A percentile compares a stretch with the other conserved stretches of the same genome.
Evolutionary conservation across 306 rosid genomes (phyloP).

Genomic region (Pyrus betulifolia): DNA sequence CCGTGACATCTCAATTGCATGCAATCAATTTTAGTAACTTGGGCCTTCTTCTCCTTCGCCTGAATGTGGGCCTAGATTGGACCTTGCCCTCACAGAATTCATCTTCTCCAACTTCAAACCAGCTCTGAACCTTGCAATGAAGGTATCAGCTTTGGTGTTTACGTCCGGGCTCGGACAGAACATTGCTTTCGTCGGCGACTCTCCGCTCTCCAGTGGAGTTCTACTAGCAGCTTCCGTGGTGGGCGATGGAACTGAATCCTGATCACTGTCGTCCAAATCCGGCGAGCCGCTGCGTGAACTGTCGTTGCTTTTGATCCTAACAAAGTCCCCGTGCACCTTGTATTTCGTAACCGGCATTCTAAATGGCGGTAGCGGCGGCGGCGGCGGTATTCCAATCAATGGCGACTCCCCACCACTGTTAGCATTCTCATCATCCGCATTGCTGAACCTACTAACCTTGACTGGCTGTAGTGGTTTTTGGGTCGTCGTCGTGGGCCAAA

Average conservation of each 20-base stretch:
- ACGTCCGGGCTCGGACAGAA: slow-evolving; percentile 73
- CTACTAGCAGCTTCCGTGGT: background rate
- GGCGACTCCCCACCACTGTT: slow-evolving; percentile 50
- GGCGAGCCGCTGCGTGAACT: slow-evolving; percentile 53
- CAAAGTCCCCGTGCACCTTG: slow-evolving; percentile 57
- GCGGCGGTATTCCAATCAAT: slow-evolving; percentile 42
- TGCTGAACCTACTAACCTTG: slow-evolving; percentile 15
- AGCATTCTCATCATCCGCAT: slow-evolving; percentile 18
- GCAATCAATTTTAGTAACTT: background rate
- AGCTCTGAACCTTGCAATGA: slow-evolving; percentile 67
- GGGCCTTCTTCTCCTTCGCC: slow-evolving; percentile 7
- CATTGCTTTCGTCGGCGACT: slow-evolving; percentile 18
- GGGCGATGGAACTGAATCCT: slow-evolving; percentile 26
- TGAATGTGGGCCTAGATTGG: slow-evolving; percentile 36
- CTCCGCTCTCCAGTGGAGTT: slow-evolving; percentile 10
- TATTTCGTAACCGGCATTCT: slow-evolving; percentile 41
- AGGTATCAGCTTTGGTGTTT: slow-evolving; percentile 68
- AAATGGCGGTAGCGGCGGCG: slow-evolving; percentile 68
- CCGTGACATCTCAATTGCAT: too few relatives aligned
- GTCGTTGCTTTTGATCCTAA: slow-evolving; percentile 54
- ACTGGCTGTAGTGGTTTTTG: slow-evolving; percentile 19
- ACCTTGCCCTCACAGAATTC: slow-evolving; percentile 54
- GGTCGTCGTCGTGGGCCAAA: slow-evolving; percentile 13
- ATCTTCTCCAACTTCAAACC: slow-evolving; percentile 65
- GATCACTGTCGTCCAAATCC: slow-evolving; percentile 44